These are phyloP conservation scores for Sarocladium strictum DNA, from an alignment of 2,329 filamentous ascomycete genomes.

Conservation along the genomic window DNA sequence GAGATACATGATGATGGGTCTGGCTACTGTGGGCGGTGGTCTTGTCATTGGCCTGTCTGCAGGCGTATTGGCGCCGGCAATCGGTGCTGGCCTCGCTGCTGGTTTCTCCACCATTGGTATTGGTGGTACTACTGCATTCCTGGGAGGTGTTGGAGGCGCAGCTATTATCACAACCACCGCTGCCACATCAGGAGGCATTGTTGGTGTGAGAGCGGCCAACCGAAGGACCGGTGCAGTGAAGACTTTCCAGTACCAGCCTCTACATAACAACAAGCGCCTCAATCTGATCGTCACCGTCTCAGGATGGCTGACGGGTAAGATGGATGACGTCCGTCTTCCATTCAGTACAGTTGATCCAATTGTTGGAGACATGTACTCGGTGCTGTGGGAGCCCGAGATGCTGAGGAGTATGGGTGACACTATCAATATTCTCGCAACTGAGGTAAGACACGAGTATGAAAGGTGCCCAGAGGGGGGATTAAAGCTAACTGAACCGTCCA, in stretches of 20 bases:
- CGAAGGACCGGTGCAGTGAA: conserved; percentile 85
- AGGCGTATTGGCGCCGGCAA: conserved; percentile 84
- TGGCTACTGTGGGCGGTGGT: conserved; percentile 91
- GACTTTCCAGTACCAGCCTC: conserved; percentile 92
- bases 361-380: conserved; percentile 97
- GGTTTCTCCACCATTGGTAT: conserved; percentile 81
- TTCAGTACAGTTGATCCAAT: conserved; percentile 95
- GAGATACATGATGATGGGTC: conserved; percentile 89
- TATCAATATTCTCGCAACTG: conserved; percentile 95
- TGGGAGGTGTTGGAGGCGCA: conserved; percentile 86
- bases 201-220: conserved; percentile 79
- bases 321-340: conserved; percentile 91
- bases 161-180: conserved; percentile 90
- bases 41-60: conserved; percentile 93
- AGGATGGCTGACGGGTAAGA: conserved; percentile 97
- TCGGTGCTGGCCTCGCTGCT: conserved; percentile 87
- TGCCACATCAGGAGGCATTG: conserved; percentile 78
- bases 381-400: conserved; percentile 98
- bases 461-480: neutral
- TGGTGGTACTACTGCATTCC: conserved; percentile 82
- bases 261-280: conserved; percentile 97
- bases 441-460: conserved; percentile 52
- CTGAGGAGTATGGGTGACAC: conserved; percentile 96
- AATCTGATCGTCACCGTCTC: conserved; percentile 94
- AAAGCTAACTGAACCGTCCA: conserved; percentile 31